A percentile compares a stretch with the other conserved stretches of the same genome.
phyloP scores from a whole-genome alignment of 148 eudicot species.

The Chenopodium suecicum region DNA sequence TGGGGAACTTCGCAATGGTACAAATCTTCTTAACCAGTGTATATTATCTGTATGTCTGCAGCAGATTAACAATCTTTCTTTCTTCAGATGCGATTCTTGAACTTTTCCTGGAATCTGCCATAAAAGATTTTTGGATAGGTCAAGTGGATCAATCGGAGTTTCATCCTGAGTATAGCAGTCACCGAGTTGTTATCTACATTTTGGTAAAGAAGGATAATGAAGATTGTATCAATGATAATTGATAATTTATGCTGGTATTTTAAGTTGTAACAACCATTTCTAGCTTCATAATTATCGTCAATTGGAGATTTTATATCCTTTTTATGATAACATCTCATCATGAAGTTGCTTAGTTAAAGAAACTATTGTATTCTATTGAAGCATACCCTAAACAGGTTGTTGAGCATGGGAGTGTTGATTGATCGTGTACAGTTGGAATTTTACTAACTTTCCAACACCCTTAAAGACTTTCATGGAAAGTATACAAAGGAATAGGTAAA shows the following conservation, averaged over 20 bases:
- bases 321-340: no score
- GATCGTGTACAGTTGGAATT: no score
- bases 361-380: no score
- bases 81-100: slow-evolving; percentile 70
- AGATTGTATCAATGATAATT: neutral
- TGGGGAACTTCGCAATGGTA: slow-evolving; percentile 94
- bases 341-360: no score
- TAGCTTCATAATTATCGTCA: neutral
- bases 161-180: slow-evolving; percentile 82
- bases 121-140: slow-evolving; percentile 61
- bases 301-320: no score
- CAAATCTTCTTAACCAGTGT: neutral
- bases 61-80: neutral
- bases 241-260: neutral
- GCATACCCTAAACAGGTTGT: no score
- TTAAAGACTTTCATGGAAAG: no score
- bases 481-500: no score
- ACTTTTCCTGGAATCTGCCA: slow-evolving; percentile 76
- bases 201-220: slow-evolving; percentile 44
- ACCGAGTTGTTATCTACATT: slow-evolving; percentile 74
- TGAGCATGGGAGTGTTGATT: no score
- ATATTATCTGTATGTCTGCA: neutral
- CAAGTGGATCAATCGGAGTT: slow-evolving; percentile 67
- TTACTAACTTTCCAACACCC: no score
- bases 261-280: neutral